Conservation (phyloP, 805 yeast species). For the Dipodascopsis tothii region DNA sequence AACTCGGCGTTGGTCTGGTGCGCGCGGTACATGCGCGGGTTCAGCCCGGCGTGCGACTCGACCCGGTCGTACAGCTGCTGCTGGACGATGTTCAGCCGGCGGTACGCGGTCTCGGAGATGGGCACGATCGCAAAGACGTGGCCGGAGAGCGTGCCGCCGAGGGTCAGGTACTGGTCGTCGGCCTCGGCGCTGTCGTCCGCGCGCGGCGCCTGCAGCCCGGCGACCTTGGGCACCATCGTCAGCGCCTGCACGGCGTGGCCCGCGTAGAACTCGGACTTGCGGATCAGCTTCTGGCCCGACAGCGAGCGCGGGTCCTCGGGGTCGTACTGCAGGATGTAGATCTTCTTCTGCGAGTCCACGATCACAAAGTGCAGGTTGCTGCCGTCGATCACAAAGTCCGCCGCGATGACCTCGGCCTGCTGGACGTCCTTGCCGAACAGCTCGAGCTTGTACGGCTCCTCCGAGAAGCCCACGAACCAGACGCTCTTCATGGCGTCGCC, state of each 20-base stretch:
- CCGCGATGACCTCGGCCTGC: slow-evolving; percentile 53
- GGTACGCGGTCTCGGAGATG: slow-evolving; percentile 62
- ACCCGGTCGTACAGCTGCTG: slow-evolving; percentile 80
- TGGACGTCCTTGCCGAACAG: slow-evolving; percentile 66
- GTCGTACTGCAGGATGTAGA: slow-evolving; percentile 76
- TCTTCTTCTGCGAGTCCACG: slow-evolving; percentile 57
- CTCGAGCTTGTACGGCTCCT: slow-evolving; percentile 86
- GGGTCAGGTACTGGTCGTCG: slow-evolving; percentile 37
- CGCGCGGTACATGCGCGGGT: slow-evolving; percentile 43
- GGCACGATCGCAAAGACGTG: slow-evolving; percentile 69
- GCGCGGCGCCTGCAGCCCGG: slow-evolving; percentile 1
- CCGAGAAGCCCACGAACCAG: slow-evolving; percentile 81
- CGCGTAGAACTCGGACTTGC: slow-evolving; percentile 60
- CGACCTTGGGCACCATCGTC: slow-evolving; percentile 27
- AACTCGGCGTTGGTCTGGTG: slow-evolving; percentile 15
- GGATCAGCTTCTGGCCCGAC: slow-evolving; percentile 68
- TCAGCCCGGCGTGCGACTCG: slow-evolving; percentile 65
- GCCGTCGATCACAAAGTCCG: slow-evolving; percentile 70
- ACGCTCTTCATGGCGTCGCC: slow-evolving; percentile 76
- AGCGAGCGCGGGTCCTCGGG: slow-evolving; percentile 86
- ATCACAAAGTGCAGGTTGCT: slow-evolving; percentile 59
- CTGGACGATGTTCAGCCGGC: slow-evolving; percentile 76
- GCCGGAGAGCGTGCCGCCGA: slow-evolving; percentile 77
- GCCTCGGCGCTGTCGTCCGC: slow-evolving; percentile 25
- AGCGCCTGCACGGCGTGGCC: slow-evolving; percentile 41